Conservation (phyloP, 768 basidiomycete species). For the Mycena capillaripes region DNA sequence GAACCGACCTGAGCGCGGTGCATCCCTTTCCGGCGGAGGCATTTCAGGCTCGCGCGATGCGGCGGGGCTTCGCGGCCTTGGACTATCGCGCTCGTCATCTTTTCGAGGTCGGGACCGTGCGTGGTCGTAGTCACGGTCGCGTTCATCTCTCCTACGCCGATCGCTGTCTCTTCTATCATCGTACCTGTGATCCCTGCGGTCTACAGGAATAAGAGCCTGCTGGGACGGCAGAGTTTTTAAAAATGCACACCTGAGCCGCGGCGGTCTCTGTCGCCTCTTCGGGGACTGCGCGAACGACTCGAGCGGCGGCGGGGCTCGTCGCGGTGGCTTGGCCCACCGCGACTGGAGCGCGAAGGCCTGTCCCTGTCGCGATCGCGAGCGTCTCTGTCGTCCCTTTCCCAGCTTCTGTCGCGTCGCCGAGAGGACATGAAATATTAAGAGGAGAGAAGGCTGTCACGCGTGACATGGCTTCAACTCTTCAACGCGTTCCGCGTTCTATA, state of each 20-base stretch:
- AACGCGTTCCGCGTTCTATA: constrained; percentile 22
- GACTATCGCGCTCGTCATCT: constrained; percentile 48
- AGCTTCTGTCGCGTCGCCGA: constrained; percentile 72
- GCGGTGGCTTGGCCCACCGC: constrained; percentile 53
- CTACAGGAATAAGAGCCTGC: constrained; percentile 10
- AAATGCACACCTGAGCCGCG: constrained; percentile 44
- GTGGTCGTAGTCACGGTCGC: constrained; percentile 52
- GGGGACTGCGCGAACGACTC: constrained; percentile 66
- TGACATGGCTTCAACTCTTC: constrained; percentile 26
- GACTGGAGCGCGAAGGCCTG: constrained; percentile 56
- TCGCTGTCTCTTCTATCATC: constrained; percentile 50
- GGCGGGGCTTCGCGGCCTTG: constrained; percentile 43
- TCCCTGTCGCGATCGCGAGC: constrained; percentile 54
- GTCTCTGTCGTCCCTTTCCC: constrained; percentile 64
- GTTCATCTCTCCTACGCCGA: constrained; percentile 52
- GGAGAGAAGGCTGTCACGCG: constrained; percentile 18
- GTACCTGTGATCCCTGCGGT: constrained; percentile 48
- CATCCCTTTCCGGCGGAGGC: constrained; percentile 31
- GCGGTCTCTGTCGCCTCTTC: constrained; percentile 57
- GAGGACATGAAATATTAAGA: constrained; percentile 62
- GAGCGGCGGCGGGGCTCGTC: constrained; percentile 61
- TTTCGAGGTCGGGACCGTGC: constrained; percentile 52
- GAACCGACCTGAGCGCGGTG: constrained; percentile 37
- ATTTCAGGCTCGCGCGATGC: constrained; percentile 41
- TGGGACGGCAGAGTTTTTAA: too few relatives aligned